A percentile compares a stretch with the other conserved stretches of the same genome.
Conservation (phyloP, 1,284 basidiomycete genomes). For the Calocybe gambosa region DNA sequence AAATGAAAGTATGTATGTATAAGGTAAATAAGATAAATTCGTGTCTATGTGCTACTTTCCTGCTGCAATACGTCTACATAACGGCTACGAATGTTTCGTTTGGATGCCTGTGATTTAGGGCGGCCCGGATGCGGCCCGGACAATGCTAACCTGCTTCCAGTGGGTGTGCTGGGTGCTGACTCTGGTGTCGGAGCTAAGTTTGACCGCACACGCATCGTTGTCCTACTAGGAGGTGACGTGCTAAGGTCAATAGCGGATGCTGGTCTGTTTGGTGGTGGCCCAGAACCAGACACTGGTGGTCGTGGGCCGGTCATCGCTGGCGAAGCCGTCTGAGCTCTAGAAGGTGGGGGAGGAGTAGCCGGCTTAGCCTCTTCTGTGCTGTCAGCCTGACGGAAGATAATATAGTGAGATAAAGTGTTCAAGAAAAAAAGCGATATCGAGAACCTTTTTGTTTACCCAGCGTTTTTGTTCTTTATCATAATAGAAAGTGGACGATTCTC, state of each 20-base stretch:
- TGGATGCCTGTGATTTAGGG: slow-evolving; percentile 57
- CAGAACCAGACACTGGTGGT: slow-evolving; percentile 18
- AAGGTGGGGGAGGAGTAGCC: slow-evolving; percentile 57
- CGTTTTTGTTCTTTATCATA: slow-evolving; percentile 93
- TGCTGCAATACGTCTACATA: slow-evolving; percentile 86
- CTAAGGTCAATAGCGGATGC: slow-evolving; percentile 57
- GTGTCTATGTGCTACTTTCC: slow-evolving; percentile 27
- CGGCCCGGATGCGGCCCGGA: slow-evolving; percentile 44
- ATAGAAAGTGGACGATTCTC: slow-evolving; percentile 88
- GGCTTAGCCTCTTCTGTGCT: slow-evolving; percentile 41
- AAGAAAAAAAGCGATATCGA: slow-evolving; percentile 17
- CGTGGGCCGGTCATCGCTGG: slow-evolving; percentile 45
- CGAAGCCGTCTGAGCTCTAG: slow-evolving; percentile 76
- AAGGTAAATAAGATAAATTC: slow-evolving; percentile 12
- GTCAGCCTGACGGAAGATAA: slow-evolving; percentile 31
- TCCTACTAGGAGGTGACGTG: slow-evolving; percentile 42
- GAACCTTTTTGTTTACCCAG: slow-evolving; percentile 94
- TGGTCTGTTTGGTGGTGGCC: slow-evolving; percentile 51
- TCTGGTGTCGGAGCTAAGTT: slow-evolving; percentile 54
- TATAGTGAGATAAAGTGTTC: not conserved
- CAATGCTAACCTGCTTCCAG: slow-evolving; percentile 29
- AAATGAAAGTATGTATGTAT: not conserved
- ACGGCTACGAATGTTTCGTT: slow-evolving; percentile 70
- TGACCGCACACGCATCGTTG: slow-evolving; percentile 55
- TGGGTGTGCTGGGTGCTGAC: slow-evolving; percentile 38